Conservation (phyloP, 2,329 filamentous ascomycete genomes). For the Talaromyces sp. region DNA sequence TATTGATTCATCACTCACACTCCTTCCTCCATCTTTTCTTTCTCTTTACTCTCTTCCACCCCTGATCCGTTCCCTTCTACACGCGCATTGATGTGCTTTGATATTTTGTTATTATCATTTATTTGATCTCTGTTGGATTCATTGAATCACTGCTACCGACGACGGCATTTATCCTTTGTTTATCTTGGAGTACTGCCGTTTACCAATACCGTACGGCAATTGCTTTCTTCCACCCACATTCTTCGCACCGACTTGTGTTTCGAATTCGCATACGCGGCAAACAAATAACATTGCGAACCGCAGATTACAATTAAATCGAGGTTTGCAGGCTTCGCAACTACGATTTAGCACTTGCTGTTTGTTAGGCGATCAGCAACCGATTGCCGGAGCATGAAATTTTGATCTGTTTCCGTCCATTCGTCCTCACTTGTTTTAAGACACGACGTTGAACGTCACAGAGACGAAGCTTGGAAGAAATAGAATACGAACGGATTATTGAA, state of each 20-base stretch:
- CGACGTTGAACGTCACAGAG: neutral
- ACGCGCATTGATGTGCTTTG: neutral
- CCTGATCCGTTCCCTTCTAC: neutral
- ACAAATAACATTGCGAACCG: slow-evolving; percentile 4
- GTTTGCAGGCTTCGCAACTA: neutral
- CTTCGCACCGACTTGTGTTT: slow-evolving; percentile 6
- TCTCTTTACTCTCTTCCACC: neutral
- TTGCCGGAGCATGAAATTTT: neutral
- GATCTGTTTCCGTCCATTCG: neutral
- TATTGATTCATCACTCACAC: neutral
- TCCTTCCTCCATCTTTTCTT: slow-evolving; percentile 1
- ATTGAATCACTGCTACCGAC: neutral
- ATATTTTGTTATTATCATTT: neutral
- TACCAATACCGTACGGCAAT: neutral
- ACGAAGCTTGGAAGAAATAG: neutral
- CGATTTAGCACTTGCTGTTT: neutral
- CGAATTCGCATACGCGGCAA: neutral
- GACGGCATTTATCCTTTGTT: neutral
- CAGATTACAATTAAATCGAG: neutral
- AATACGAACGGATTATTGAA: neutral
- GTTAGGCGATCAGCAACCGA: neutral
- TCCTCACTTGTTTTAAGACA: neutral
- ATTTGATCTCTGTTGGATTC: neutral
- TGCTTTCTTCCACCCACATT: slow-evolving; percentile 8
- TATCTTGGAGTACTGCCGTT: neutral